phyloP scores from a whole-genome alignment of 2,329 filamentous ascomycete genomes.

The Knoxdaviesia proteae region DNA sequence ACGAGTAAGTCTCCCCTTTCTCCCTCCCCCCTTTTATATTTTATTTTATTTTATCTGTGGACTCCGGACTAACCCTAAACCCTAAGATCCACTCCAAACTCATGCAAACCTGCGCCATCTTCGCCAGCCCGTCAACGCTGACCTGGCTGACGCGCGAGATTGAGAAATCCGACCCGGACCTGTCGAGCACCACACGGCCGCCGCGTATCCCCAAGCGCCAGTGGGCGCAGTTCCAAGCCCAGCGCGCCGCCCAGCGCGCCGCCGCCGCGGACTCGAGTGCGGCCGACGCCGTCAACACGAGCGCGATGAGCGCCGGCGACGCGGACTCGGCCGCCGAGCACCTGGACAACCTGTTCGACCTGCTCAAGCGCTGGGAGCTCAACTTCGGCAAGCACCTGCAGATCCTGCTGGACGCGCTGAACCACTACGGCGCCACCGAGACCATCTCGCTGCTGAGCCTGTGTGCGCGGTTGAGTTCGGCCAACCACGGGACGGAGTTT shows the following conservation, averaged over 20 bases:
- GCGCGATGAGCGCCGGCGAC: constrained; percentile 15
- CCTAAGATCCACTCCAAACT: constrained; percentile 84
- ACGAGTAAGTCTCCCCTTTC: constrained; percentile 36
- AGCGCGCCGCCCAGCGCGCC: constrained; percentile 19
- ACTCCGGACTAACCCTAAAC: constrained; percentile 4
- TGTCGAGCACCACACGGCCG: constrained; percentile 36
- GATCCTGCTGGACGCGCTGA: constrained; percentile 82
- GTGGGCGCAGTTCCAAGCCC: constrained; percentile 35
- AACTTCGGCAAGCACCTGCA: constrained; percentile 86
- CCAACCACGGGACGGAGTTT: constrained; percentile 54
- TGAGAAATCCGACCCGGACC: constrained; percentile 62
- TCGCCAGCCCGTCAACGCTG: constrained; percentile 55
- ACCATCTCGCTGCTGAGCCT: constrained; percentile 83
- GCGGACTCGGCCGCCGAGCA: constrained; percentile 19
- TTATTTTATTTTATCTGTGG: too few relatives aligned
- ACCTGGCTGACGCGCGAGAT: constrained; percentile 71
- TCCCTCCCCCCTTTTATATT: not conserved
- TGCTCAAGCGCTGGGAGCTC: constrained; percentile 75
- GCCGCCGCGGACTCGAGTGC: constrained; percentile 13
- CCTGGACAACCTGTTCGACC: constrained; percentile 64
- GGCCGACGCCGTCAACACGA: constrained; percentile 14
- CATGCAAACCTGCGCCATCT: constrained; percentile 88
- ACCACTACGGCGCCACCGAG: constrained; percentile 93
- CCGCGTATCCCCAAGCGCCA: constrained; percentile 37
- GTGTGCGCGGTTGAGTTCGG: constrained; percentile 63